These are phyloP conservation scores for Adansonia madagascariensis DNA, from an alignment of 441 rosid genomes.

Conservation along the genomic window DNA sequence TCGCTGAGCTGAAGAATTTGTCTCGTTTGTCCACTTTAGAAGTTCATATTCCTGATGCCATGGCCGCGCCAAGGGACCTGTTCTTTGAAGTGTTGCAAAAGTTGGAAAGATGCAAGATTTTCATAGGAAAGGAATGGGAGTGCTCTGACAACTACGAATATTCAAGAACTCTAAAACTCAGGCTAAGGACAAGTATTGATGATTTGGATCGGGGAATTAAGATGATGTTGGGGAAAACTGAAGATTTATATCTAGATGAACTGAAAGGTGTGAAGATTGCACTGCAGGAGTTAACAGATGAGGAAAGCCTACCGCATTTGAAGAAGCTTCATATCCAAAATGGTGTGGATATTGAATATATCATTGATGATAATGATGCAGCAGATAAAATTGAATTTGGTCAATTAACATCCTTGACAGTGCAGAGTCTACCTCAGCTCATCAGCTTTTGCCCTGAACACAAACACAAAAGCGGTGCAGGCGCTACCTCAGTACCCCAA, in stretches of 20 bases:
- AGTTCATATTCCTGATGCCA: not conserved
- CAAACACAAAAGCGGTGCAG: not conserved
- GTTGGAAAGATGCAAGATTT: not conserved
- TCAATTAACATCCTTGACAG: not conserved
- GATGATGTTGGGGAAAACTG: not conserved
- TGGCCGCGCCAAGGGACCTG: not conserved
- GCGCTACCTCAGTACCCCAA: not conserved
- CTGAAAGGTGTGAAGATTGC: not conserved
- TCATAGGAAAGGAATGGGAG: not conserved
- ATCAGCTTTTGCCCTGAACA: not conserved
- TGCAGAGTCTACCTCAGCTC: not conserved
- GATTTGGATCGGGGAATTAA: not conserved
- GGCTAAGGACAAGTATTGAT: not conserved
- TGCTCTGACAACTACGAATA: not conserved
- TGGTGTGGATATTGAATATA: not conserved
- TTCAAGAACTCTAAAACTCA: not conserved
- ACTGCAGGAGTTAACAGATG: not conserved
- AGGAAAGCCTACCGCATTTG: not conserved
- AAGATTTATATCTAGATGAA: slow-evolving; percentile 21
- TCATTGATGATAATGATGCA: not conserved
- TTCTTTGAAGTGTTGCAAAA: not conserved
- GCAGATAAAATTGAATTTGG: not conserved
- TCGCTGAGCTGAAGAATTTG: not conserved
- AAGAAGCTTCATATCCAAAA: not conserved
- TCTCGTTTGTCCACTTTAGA: not conserved